Evolutionary conservation across 805 yeast genomes (phyloP), one percentile per base, ranked within the genome.

Genomic region (Kodamaea lidongshanica): DNA sequence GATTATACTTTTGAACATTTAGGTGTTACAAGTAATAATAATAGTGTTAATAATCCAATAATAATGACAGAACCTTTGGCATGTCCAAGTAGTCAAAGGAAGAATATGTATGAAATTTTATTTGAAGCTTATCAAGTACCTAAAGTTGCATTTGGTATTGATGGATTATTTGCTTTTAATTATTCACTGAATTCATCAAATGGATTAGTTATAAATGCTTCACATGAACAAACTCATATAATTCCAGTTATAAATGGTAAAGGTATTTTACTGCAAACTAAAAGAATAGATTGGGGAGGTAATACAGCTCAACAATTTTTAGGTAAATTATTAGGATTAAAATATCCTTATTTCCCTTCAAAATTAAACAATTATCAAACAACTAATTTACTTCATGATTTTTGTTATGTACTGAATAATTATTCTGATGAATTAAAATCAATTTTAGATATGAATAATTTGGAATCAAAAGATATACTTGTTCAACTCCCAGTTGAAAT

Each of bases 281-380:
- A 86, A 46, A 66, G 97, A 46, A 74, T 92, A 21, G 86, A 85
- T 49, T 85, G 92, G 85, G 97, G 97, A 37, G 97, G 96, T 7
- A 72, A 74, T 38, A 82, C 74, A 25, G 70, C 88, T 1, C 72
- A 69, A 17, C 74, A 70, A 22, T 88, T 70, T 43, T 52, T 92
- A 48, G 70, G 68, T 34, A 70, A 66, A 41, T 67, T 80, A 19
- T 56, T 92, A 28, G 67, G 77, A 2, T 63, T 92, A 47, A 92
- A 92, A 52, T 92, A 92, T 54, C 97, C 98, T 1, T 80, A 76
- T 44, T 92, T 88, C 53, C 97, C 98, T 4, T 60, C 83, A 2
- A 80, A 77, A 41, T 58, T 89, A 32, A 65, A 76, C 6, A 57
- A 62, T 8, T 61, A 65, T 33, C 94, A 89, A 48, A 70, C 80